A percentile compares a stretch with the other conserved stretches of the same genome.
These are phyloP conservation scores for Agaricus subrufescens DNA, from an alignment of 768 basidiomycete species.

Conservation along the genomic window DNA sequence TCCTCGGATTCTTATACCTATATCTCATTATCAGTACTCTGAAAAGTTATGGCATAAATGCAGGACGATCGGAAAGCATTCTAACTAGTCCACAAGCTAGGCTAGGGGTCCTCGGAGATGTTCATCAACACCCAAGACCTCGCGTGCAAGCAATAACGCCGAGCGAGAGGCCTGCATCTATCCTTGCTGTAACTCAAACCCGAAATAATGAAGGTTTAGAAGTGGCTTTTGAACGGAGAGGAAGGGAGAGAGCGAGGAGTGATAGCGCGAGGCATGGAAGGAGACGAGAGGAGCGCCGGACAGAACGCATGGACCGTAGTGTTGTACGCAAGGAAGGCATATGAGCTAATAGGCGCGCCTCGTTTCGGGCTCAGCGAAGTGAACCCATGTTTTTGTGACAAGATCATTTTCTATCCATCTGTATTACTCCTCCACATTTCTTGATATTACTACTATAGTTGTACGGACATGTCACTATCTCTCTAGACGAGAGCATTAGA, in stretches of 20 bases:
- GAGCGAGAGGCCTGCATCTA: background rate
- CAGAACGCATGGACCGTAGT: background rate
- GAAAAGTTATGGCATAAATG: conserved; percentile 46
- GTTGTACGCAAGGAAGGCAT: background rate
- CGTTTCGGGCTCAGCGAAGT: no score
- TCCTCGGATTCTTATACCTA: conserved; percentile 59
- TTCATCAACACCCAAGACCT: background rate
- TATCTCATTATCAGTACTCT: conserved; percentile 58
- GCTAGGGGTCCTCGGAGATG: background rate
- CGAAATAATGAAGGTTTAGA: conserved; percentile 12
- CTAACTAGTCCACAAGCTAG: conserved; percentile 9
- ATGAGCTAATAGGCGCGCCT: no score
- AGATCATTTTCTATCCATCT: no score
- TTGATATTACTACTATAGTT: no score
- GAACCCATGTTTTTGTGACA: no score
- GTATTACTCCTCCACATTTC: no score
- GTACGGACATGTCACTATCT: no score
- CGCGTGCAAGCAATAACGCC: background rate
- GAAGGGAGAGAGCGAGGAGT: conserved; percentile 21
- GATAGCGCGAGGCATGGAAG: background rate
- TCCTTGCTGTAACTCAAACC: background rate
- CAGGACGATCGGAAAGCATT: conserved; percentile 13
- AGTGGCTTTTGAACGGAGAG: conserved; percentile 20
- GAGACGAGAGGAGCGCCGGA: conserved; percentile 1
- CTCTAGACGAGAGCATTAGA: no score